Base-by-base conservation (phyloP, 805 yeast species). In the Brettanomyces anomalus region DNA sequence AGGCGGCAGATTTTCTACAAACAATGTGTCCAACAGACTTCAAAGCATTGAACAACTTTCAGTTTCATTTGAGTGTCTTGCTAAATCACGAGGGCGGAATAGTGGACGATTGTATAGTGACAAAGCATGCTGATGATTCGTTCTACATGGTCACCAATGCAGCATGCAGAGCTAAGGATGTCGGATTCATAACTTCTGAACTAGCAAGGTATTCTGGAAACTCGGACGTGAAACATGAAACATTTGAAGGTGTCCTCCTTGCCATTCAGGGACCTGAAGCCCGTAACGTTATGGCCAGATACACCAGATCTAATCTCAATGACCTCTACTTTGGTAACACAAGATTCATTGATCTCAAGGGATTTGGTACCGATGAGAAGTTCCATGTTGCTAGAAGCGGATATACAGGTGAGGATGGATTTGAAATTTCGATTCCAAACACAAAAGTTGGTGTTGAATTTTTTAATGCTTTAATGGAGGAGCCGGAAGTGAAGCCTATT, bases 361-460 rank as follows among this genome's bases (percentile, higher is more conserved):
- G 68, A 2, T 67, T 61, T 54, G 68, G 64, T 42, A 57, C 61
- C 47, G 61, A 66, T 24, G 56, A 49, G 15, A 66, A 70, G 40
- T 70, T 83, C 41, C 95, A 88, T 57, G 72, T 88, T n/a, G 85
- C 96, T 3, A 80, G 98, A 63, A 85, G 95, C 19, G 98, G 98
- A 2, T 93, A 93, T 68, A 93, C 98, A 5, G 98, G 98, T 16
- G 98, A 93, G 65, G 98, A 93, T 61, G 98, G 98, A 2, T 90
- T 93, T 62, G 98, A 93, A 62, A 75, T 90, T 45, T 80, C 94
- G 7, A 80, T 89, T 46, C 82, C 86, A 21, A 67, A 75, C 43
- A 55, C 61, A 39, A 65, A 70, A 41, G 59, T 70, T 18, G 81
- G 90, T 2, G 59, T 66, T 26, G 76, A 72, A 1, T 77, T 93